Evolutionary conservation across 1,284 basidiomycete genomes (phyloP), one percentile per base, ranked within the genome.

Genomic region (Austropuccinia psidii): DNA sequence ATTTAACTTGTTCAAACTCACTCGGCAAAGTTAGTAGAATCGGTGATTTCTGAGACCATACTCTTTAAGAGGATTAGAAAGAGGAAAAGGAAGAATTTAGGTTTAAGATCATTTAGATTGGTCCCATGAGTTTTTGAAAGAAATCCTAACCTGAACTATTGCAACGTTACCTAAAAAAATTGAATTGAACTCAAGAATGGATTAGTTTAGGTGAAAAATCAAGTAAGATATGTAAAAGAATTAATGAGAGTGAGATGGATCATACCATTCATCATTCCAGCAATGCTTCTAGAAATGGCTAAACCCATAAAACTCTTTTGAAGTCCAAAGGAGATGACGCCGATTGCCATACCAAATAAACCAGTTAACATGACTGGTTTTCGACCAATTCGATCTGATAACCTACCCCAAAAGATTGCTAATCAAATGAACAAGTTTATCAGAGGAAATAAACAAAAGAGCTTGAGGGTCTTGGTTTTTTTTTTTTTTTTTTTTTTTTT

Each of bases 331-430:
- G 43, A 55, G 43, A 66, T 66, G 19, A 74, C 62, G 21, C 72
- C 47, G 24, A 74, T 58, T 24, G 76, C 68, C 31, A 75, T 31
- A 7, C 77, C 77, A 19, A 60, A 52, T 27, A 77, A 58, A 13
- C 77, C 77, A 52, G 31, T 74, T 64, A 77, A 49, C 39, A 77
- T 55, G 15, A 77, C 74, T 4, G 76, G 76, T 45, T 76, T 76
- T 1, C 76, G 49, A 41, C 76, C 76, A 11, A 73, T 45, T 8
- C 61, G 37, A 57, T 77, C 77, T 5, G 74, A 75, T 29, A 73
- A 61, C 43, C 76, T 49, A 39, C 76, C 76, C 76, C 76, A 77
- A 29, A 73, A 74, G n/a, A 77, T 35, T 19, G 75, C 79, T 75
- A 75, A 57, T 45, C 17, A n/a, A 33, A 55, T 55, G 6, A 55